Percentiles rank a stretch among this genome's conserved stretches.
phyloP scores from a whole-genome alignment of 1,139 yeast species.

The Sugiyamaella novakii region DNA sequence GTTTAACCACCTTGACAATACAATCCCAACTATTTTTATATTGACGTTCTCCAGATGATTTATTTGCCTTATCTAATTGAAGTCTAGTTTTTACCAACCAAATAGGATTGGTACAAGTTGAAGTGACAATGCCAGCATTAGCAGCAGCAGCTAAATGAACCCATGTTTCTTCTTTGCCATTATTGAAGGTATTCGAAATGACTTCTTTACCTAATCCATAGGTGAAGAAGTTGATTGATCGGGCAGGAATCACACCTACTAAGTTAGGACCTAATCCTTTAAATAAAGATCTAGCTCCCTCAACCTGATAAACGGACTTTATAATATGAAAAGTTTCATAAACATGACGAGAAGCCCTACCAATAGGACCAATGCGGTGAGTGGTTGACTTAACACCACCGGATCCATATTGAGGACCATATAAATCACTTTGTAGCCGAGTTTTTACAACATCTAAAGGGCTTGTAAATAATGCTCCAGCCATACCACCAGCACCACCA shows the following conservation, averaged over 20 bases:
- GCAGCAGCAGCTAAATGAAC: constrained; percentile 89
- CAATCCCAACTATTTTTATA: constrained; percentile 90
- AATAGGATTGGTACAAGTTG: constrained; percentile 99
- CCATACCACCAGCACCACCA: constrained; percentile 98
- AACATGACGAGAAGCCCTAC: constrained; percentile 66
- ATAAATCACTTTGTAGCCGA: constrained; percentile 86
- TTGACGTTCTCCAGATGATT: constrained; percentile 52
- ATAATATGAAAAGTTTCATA: constrained; percentile 79
- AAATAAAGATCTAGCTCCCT: constrained; percentile 85
- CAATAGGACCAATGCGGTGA: constrained; percentile 40
- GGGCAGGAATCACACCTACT: constrained; percentile 98
- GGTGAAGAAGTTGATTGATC: constrained; percentile 94
- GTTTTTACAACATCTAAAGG: constrained; percentile 98
- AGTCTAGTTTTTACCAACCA: constrained; percentile 96
- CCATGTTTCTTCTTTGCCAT: constrained; percentile 80
- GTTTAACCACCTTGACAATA: constrained; percentile 61
- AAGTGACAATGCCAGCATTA: constrained; percentile 89
- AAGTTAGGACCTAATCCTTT: constrained; percentile 95
- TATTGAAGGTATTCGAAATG: constrained; percentile 62
- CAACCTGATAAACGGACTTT: constrained; percentile 64
- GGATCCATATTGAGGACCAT: constrained; percentile 45
- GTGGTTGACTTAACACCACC: constrained; percentile 23
- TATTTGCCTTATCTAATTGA: constrained; percentile 69
- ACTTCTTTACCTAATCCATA: constrained; percentile 88
- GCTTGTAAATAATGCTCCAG: constrained; percentile 90